Evolutionary conservation across 1,139 yeast genomes (phyloP).

Genomic region (Yamadazyma atlantica): DNA sequence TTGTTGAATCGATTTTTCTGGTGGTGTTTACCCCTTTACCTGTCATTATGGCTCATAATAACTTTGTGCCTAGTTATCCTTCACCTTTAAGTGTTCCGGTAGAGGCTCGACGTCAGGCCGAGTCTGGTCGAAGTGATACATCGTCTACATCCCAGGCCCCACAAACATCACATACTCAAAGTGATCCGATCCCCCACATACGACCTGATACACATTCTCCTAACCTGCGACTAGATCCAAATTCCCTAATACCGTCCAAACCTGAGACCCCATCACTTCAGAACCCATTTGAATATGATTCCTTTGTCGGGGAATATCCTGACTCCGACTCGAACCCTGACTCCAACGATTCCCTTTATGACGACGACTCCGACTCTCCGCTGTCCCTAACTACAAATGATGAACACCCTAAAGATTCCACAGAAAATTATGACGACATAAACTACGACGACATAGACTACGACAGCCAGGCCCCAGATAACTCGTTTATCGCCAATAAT

Average conservation of each 20-base stretch:
- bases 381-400: neutral
- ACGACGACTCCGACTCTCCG: neutral
- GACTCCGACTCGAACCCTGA: too few relatives aligned
- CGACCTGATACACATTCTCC: too few relatives aligned
- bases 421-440: slow-evolving; percentile 5
- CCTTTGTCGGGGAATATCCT: neutral
- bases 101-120: neutral
- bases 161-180: too few relatives aligned
- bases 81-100: slow-evolving; percentile 19
- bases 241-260: too few relatives aligned
- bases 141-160: too few relatives aligned
- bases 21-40: neutral
- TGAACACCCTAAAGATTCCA: slow-evolving; percentile 1
- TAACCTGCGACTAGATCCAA: too few relatives aligned
- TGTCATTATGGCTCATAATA: slow-evolving; percentile 4
- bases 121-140: too few relatives aligned
- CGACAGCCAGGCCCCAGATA: slow-evolving; percentile 22
- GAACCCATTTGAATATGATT: neutral
- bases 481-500: slow-evolving; percentile 38
- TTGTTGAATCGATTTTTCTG: too few relatives aligned
- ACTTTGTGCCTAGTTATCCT: slow-evolving; percentile 22
- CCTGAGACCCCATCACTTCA: neutral
- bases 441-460: slow-evolving; percentile 15
- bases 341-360: neutral
- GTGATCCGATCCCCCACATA: too few relatives aligned